phyloP scores from a whole-genome alignment of 768 basidiomycete species.

The Suillus occidentalis region DNA sequence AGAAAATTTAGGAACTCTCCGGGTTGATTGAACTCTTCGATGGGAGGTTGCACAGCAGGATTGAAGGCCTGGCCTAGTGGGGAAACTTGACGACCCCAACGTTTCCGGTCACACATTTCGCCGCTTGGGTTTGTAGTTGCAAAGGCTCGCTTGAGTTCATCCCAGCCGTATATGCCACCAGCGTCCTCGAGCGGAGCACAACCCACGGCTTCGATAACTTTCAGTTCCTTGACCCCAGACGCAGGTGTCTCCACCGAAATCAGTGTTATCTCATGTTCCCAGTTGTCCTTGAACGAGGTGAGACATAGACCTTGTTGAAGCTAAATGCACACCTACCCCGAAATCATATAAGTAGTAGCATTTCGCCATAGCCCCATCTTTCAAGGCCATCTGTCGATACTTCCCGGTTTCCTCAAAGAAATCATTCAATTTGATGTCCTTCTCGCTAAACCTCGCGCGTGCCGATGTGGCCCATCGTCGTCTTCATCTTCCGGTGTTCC shows the following conservation, averaged over 20 bases:
- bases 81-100: neutral
- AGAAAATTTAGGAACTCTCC: neutral
- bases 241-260: neutral
- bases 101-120: neutral
- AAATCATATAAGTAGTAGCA: conserved; percentile 22
- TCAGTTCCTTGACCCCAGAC: conserved; percentile 4
- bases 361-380: conserved; percentile 10
- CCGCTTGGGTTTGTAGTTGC: conserved; percentile 3
- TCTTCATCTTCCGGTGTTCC: conserved; percentile 8
- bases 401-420: conserved; percentile 10
- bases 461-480: conserved; percentile 4
- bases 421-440: conserved; percentile 9
- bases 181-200: conserved; percentile 4
- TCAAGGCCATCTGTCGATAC: neutral
- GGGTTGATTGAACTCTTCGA: conserved; percentile 2
- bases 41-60: conserved; percentile 1
- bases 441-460: conserved; percentile 8
- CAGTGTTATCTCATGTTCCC: conserved; percentile 17
- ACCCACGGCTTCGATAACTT: conserved; percentile 2
- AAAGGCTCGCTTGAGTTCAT: conserved; percentile 10
- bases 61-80: conserved; percentile 3
- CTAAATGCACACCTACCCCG: conserved; percentile 13
- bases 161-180: conserved; percentile 9
- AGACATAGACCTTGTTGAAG: neutral
- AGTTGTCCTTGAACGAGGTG: conserved; percentile 17